A percentile compares a stretch with the other conserved stretches of the same genome.
Evolutionary conservation across 2,329 filamentous ascomycete species (phyloP).

Genomic region (Magnaporthiopsis rhizophila): DNA sequence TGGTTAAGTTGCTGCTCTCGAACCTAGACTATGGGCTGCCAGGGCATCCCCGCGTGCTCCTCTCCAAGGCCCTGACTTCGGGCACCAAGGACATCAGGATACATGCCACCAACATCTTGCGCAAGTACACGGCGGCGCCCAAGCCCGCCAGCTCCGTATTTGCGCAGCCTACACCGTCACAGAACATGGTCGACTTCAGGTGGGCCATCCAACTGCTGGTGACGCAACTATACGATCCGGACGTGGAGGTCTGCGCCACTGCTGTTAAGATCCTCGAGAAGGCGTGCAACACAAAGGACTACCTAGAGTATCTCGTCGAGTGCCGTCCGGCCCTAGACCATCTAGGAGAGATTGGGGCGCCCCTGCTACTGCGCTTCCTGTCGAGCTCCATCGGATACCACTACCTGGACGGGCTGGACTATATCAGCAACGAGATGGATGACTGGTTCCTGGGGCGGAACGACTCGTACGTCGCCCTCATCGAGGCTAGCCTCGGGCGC

Average conservation of each 20-base stretch:
- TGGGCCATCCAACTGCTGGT: slow-evolving; percentile 97
- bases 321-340: slow-evolving; percentile 92
- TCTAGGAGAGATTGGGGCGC: slow-evolving; percentile 91
- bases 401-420: slow-evolving; percentile 92
- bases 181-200: slow-evolving; percentile 61
- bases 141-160: slow-evolving; percentile 23
- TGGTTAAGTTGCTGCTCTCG: slow-evolving; percentile 79
- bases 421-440: slow-evolving; percentile 99
- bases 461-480: slow-evolving; percentile 87
- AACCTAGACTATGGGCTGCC: slow-evolving; percentile 88
- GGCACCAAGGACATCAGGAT: slow-evolving; percentile 89
- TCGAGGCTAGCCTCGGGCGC: slow-evolving; percentile 89
- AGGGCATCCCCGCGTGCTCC: slow-evolving; percentile 82
- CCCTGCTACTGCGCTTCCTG: slow-evolving; percentile 81
- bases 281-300: slow-evolving; percentile 85
- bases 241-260: slow-evolving; percentile 92
- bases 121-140: slow-evolving; percentile 70
- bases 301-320: slow-evolving; percentile 92
- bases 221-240: slow-evolving; percentile 95
- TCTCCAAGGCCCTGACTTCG: slow-evolving; percentile 89
- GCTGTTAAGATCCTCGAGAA: slow-evolving; percentile 97
- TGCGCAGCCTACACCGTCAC: slow-evolving; percentile 14
- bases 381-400: slow-evolving; percentile 97
- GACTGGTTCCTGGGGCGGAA: slow-evolving; percentile 98
- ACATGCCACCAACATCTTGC: slow-evolving; percentile 75